A percentile compares a stretch with the other conserved stretches of the same genome.
Conservation (phyloP, 768 basidiomycete species). For the Mycena metata region DNA sequence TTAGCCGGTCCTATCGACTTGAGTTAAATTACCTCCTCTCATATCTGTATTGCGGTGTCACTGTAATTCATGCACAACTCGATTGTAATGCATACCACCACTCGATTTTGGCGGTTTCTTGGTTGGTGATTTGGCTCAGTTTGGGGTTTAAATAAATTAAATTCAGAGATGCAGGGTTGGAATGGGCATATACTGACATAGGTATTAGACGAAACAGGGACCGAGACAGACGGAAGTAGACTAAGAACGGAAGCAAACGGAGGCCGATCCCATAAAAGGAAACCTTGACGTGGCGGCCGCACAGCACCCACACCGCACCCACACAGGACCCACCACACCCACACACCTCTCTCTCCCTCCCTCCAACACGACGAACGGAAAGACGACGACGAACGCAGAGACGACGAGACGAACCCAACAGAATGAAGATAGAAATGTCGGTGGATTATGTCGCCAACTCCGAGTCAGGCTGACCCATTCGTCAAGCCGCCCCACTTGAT, state of each 20-base stretch:
- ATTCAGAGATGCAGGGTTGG: not conserved
- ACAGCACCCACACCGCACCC: not conserved
- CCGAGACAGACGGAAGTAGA: not conserved
- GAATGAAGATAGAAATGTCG: not conserved
- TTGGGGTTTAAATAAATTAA: conserved; percentile 3
- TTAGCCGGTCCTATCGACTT: conserved; percentile 12
- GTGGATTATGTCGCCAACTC: not conserved
- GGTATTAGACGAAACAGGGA: not conserved
- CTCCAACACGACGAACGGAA: too few species aligned
- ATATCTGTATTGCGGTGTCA: conserved; percentile 19
- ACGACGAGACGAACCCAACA: not conserved
- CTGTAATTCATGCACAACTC: conserved; percentile 5
- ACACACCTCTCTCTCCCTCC: not conserved
- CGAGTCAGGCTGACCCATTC: conserved; percentile 1
- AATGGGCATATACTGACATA: not conserved
- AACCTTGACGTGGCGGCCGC: not conserved
- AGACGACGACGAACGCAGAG: too few species aligned
- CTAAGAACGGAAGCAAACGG: not conserved
- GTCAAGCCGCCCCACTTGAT: conserved; percentile 4
- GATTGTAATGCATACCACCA: not conserved
- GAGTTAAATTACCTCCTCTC: conserved; percentile 6
- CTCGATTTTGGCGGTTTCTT: too few species aligned
- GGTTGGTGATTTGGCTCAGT: too few species aligned
- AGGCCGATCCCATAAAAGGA: not conserved
- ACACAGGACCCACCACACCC: too few species aligned